Percentiles rank a stretch among this genome's conserved stretches.
phyloP scores from a whole-genome alignment of 2,329 filamentous ascomycete genomes.

The Sphaerulina populicola region DNA sequence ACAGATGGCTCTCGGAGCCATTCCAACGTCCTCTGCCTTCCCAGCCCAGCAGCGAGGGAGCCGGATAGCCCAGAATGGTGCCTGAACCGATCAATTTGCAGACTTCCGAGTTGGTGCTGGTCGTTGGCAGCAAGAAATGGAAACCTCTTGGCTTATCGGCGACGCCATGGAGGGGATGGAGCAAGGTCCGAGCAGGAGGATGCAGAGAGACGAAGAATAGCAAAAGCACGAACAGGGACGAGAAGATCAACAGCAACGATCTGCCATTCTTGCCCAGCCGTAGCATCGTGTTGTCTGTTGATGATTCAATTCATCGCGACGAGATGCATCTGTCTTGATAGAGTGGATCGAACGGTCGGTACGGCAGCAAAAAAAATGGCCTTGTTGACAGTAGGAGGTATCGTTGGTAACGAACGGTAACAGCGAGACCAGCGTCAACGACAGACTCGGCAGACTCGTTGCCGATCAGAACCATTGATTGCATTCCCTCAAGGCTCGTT shows the following conservation, averaged over 20 bases:
- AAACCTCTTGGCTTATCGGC: not conserved
- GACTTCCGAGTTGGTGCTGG: constrained; percentile 3
- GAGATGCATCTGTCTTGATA: no score
- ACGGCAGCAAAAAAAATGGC: no score
- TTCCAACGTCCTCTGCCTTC: constrained; percentile 12
- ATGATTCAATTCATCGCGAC: not conserved
- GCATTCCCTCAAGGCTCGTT: no score
- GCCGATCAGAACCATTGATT: no score
- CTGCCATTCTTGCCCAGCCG: not conserved
- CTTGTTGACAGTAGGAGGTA: no score
- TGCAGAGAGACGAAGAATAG: constrained; percentile 1
- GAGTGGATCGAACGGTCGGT: no score
- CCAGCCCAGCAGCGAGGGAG: constrained; percentile 37
- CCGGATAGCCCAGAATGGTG: constrained; percentile 51
- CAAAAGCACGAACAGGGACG: not conserved
- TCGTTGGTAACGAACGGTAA: no score
- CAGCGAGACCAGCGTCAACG: no score
- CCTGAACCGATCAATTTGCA: constrained; percentile 26
- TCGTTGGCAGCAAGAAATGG: constrained; percentile 10
- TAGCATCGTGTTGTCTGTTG: not conserved
- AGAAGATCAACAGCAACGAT: not conserved
- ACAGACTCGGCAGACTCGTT: no score
- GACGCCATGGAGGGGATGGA: not conserved
- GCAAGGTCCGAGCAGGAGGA: not conserved
- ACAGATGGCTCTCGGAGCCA: constrained; percentile 12